These are phyloP conservation scores for Diaporthe sp. DNA, from an alignment of 2,329 filamentous ascomycete species.

Conservation along the genomic window DNA sequence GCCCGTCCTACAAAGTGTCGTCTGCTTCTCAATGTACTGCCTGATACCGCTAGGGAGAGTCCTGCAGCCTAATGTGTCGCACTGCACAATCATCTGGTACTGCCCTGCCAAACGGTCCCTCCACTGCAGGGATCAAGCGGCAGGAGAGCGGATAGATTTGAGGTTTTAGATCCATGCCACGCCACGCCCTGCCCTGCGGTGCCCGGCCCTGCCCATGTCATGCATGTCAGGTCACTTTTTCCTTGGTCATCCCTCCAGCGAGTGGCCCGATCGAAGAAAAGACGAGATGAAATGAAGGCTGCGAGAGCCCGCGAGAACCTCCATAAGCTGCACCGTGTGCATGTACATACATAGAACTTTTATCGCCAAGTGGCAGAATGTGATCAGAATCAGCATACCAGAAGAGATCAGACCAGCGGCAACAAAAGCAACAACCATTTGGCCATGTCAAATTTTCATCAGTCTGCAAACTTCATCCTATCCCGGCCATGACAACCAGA, in stretches of 20 bases:
- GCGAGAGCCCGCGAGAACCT: neutral
- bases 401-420: neutral
- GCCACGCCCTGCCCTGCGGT: neutral
- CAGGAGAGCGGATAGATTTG: conserved; percentile 21
- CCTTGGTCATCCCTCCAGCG: neutral
- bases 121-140: conserved; percentile 13
- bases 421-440: neutral
- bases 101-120: neutral
- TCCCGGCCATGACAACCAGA: neutral
- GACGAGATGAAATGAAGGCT: neutral
- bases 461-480: conserved; percentile 12
- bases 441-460: conserved; percentile 36
- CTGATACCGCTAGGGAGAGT: neutral
- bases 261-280: conserved; percentile 10
- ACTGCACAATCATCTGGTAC: neutral
- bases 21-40: neutral
- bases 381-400: conserved; percentile 6
- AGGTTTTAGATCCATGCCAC: conserved; percentile 32
- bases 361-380: neutral
- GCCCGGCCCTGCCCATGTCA: conserved; percentile 22
- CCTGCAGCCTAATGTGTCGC: neutral
- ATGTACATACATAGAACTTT: neutral
- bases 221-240: conserved; percentile 29
- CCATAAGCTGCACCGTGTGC: neutral
- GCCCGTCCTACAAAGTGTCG: neutral